These are phyloP conservation scores for Breviolum minutum DNA, from an alignment of 73 alveolate species.

Conservation along the genomic window DNA sequence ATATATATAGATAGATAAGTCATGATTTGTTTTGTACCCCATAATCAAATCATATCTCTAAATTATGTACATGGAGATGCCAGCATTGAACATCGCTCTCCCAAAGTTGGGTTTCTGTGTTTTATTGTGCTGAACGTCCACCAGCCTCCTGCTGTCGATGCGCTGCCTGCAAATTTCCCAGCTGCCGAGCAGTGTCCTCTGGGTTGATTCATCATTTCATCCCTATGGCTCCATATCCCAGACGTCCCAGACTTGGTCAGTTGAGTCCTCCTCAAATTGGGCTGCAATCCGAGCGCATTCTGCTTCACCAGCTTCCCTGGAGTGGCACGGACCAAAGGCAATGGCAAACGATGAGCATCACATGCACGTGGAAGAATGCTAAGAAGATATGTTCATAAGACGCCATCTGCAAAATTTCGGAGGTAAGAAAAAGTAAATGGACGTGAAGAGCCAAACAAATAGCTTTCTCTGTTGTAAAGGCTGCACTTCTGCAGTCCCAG, in stretches of 20 bases:
- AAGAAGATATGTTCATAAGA: too few species aligned
- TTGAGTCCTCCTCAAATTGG: conserved; percentile 31
- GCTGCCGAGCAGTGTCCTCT: conserved; percentile 41
- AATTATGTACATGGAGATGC: background rate
- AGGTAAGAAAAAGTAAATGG: too few species aligned
- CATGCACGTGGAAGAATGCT: background rate
- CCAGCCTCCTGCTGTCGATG: conserved; percentile 14
- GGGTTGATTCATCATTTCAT: background rate
- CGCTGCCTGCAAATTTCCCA: conserved; percentile 1
- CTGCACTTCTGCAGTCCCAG: too few species aligned
- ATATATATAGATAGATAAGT: too few species aligned
- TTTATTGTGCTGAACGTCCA: background rate
- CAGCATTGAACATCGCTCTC: background rate
- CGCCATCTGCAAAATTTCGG: too few species aligned
- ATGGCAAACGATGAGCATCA: background rate
- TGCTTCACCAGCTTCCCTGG: conserved; percentile 52
- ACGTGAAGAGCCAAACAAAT: too few species aligned
- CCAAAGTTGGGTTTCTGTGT: background rate
- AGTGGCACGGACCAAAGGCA: too few species aligned
- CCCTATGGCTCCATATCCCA: background rate
- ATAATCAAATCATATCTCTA: too few species aligned
- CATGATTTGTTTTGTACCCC: too few species aligned
- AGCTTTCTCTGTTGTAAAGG: too few species aligned
- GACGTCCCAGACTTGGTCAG: background rate
- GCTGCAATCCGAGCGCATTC: conserved; percentile 38